Percentiles rank a stretch among this genome's conserved stretches.
These are phyloP conservation scores for Allium fistulosum DNA, from an alignment of 106 monocot species.

Conservation along the genomic window DNA sequence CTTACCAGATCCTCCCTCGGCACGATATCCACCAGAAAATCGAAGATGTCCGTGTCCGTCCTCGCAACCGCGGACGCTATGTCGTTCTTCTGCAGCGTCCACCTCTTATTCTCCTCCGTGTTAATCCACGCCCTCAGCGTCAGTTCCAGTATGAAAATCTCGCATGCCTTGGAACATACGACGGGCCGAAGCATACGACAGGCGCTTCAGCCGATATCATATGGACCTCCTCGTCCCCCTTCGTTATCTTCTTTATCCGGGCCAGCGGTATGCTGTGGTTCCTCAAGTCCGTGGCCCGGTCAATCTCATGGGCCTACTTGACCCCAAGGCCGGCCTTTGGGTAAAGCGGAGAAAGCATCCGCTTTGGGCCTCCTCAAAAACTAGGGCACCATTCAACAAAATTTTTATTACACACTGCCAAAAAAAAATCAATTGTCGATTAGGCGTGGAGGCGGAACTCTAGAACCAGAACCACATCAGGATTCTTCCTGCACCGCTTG, in stretches of 20 bases:
- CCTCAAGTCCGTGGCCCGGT: constrained; percentile 33
- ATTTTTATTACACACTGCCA: no score
- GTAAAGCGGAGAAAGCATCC: no score
- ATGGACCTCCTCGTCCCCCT: constrained; percentile 56
- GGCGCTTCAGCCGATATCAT: constrained; percentile 51
- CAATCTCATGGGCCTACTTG: constrained; percentile 38
- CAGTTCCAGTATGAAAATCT: constrained; percentile 69
- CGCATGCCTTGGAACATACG: constrained; percentile 51
- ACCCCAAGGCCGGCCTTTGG: no score
- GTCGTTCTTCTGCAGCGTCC: constrained; percentile 75
- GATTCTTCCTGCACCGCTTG: no score
- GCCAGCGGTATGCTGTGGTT: constrained; percentile 34
- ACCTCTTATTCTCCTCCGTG: constrained; percentile 69
- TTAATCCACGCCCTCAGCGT: constrained; percentile 64
- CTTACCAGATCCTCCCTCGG: constrained; percentile 52
- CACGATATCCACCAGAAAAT: constrained; percentile 74
- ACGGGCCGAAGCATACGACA: neutral
- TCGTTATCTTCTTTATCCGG: constrained; percentile 54
- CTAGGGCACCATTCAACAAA: no score
- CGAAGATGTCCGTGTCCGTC: constrained; percentile 73
- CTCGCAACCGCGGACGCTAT: constrained; percentile 56
- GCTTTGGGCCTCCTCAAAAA: no score
- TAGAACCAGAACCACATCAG: no score
- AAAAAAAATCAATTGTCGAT: no score
- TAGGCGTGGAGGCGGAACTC: no score